Evolutionary conservation across 1,284 basidiomycete genomes (phyloP).

Genomic region (Schizophyllum commune): DNA sequence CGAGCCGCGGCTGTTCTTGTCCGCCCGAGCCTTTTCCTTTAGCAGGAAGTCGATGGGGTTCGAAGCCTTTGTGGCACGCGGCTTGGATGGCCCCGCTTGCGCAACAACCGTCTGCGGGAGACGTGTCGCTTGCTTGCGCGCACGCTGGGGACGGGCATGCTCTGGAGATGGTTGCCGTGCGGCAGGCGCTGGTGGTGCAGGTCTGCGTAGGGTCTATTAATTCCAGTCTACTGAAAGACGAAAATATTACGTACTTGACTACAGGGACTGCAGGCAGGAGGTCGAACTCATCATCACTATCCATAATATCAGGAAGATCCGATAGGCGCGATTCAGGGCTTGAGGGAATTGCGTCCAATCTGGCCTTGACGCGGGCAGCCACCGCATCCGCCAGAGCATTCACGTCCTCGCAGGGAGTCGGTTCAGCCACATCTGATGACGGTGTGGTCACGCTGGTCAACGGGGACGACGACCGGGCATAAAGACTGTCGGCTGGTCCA

Average conservation of each 20-base stretch:
- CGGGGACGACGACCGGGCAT: conserved; percentile 9
- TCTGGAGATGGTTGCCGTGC: conserved; percentile 6
- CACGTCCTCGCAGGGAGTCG: neutral
- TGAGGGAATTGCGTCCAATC: neutral
- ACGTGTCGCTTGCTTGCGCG: conserved; percentile 4
- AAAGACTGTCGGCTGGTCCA: conserved; percentile 15
- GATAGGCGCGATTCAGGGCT: neutral
- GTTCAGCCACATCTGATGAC: neutral
- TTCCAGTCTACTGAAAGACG: neutral
- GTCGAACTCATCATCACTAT: neutral
- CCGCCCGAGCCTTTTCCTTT: conserved; percentile 40
- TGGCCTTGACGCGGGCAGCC: neutral
- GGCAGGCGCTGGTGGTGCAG: conserved; percentile 3
- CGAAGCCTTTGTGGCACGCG: conserved; percentile 17
- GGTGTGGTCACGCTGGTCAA: conserved; percentile 3
- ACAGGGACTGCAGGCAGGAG: conserved; percentile 7
- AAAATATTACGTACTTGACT: conserved; percentile 10
- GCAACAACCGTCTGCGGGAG: conserved; percentile 1
- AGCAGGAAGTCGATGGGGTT: conserved; percentile 50
- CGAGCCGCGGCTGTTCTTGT: conserved; percentile 34
- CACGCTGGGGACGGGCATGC: conserved; percentile 1
- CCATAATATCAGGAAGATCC: neutral
- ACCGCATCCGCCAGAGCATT: neutral
- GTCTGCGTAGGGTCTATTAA: too few species aligned
- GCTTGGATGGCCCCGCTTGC: neutral